phyloP scores from a whole-genome alignment of 1,284 basidiomycete species.

The Ceratobasidium sp. region DNA sequence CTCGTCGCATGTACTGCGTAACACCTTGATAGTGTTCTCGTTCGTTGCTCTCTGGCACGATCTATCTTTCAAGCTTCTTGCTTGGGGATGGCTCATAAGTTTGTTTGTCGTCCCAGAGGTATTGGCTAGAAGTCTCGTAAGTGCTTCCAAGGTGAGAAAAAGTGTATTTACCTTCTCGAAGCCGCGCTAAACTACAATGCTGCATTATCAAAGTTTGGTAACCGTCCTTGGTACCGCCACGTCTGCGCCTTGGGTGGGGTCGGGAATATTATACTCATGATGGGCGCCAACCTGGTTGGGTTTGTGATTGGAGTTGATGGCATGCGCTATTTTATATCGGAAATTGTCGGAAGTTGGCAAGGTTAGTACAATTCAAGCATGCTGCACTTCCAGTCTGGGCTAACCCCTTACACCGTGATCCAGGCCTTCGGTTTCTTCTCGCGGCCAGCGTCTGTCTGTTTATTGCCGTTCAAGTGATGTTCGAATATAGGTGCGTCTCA shows the following conservation, averaged over 20 bases:
- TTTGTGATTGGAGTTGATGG: conserved; percentile 94
- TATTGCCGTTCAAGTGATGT: conserved; percentile 91
- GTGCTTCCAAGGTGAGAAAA: conserved; percentile 70
- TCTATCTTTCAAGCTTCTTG: conserved; percentile 84
- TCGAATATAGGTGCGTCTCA: conserved; percentile 80
- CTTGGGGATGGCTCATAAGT: conserved; percentile 97
- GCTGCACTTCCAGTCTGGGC: conserved; percentile 8
- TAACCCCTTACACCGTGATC: not conserved
- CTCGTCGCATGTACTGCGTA: conserved; percentile 50
- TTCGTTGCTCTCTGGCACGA: conserved; percentile 99
- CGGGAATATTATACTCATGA: conserved; percentile 89
- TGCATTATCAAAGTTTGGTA: conserved; percentile 66
- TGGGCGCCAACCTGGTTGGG: conserved; percentile 93
- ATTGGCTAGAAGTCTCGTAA: conserved; percentile 67
- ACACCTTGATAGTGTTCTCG: conserved; percentile 85
- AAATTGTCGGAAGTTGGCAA: conserved; percentile 72
- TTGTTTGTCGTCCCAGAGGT: conserved; percentile 93
- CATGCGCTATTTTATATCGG: conserved; percentile 71
- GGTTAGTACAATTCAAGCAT: conserved; percentile 60
- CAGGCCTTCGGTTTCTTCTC: conserved; percentile 75
- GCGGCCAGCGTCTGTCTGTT: conserved; percentile 76
- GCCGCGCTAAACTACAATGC: not conserved
- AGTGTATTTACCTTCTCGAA: not conserved
- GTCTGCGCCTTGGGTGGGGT: conserved; percentile 86
- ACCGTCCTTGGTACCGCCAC: conserved; percentile 84